Evolutionary conservation across 495 filamentous ascomycete species (phyloP).

Genomic region (Massariosphaeria phaeospora): DNA sequence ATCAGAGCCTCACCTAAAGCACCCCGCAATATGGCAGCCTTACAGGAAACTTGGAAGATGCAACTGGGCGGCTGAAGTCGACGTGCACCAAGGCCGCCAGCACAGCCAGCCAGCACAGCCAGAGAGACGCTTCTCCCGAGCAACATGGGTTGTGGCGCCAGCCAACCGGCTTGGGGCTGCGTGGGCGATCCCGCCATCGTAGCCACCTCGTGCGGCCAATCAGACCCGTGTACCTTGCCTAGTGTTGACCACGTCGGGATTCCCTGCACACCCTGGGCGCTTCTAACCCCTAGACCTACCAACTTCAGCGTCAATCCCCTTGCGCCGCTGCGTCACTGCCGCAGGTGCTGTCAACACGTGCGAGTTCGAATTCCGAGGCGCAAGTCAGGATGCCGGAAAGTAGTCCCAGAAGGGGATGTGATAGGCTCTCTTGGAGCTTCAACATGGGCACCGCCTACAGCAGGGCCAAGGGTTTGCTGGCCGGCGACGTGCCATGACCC

Average conservation of each 20-base stretch:
- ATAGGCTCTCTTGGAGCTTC: constrained; percentile 7
- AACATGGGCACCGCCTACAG: constrained; percentile 10
- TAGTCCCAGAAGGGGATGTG: neutral
- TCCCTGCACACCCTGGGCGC: constrained; percentile 5
- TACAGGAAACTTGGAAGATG: no score
- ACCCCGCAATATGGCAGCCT: constrained; percentile 21
- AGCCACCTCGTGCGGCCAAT: constrained; percentile 1
- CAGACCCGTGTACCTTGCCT: constrained; percentile 18
- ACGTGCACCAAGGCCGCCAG: no score
- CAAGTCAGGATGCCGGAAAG: neutral
- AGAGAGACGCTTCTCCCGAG: constrained; percentile 7
- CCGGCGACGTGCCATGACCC: no score
- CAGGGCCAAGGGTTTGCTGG: constrained; percentile 1
- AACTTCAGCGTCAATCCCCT: neutral
- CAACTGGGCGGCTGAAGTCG: no score
- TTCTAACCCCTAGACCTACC: constrained; percentile 2
- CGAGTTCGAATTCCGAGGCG: neutral
- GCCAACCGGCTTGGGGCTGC: constrained; percentile 24
- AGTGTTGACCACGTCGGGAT: neutral
- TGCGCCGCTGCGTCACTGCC: constrained; percentile 21
- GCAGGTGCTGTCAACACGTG: neutral
- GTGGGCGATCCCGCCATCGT: constrained; percentile 22
- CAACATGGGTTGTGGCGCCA: constrained; percentile 16
- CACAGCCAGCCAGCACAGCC: neutral
- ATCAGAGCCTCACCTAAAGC: constrained; percentile 11